phyloP scores from a whole-genome alignment of 176 grass and related monocot species.

The Poa pratensis region DNA sequence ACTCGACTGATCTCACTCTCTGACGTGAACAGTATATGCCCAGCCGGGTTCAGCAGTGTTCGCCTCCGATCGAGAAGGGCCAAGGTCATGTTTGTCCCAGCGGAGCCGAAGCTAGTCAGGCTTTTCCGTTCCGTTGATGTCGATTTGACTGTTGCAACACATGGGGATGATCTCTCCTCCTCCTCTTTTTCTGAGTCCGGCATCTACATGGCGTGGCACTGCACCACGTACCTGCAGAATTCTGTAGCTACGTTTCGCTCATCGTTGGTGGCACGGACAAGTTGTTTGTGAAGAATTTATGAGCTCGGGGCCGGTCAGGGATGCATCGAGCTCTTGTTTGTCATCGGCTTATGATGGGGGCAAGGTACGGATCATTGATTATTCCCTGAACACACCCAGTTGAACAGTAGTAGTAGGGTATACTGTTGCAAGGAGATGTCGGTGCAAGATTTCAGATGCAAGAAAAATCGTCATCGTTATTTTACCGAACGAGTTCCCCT shows the following conservation, averaged over 20 bases:
- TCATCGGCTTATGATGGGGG: slow-evolving; percentile 34
- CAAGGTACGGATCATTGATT: slow-evolving; percentile 24
- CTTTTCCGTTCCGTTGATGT: slow-evolving; percentile 22
- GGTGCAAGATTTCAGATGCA: slow-evolving; percentile 8
- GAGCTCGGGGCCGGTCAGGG: neutral
- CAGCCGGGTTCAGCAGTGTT: slow-evolving; percentile 14
- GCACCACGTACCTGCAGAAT: slow-evolving; percentile 4
- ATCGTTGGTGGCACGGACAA: neutral
- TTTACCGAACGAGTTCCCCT: no score
- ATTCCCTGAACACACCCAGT: slow-evolving; percentile 25
- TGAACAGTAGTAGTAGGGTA: neutral
- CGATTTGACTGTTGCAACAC: slow-evolving; percentile 50
- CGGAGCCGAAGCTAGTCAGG: neutral
- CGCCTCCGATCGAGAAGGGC: neutral
- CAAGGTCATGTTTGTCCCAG: slow-evolving; percentile 9
- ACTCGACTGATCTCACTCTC: slow-evolving; percentile 10
- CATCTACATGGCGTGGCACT: neutral
- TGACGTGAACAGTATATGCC: slow-evolving; percentile 30
- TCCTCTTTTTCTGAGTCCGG: neutral
- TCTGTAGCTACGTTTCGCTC: neutral
- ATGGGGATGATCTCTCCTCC: slow-evolving; percentile 33
- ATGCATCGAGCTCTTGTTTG: slow-evolving; percentile 22
- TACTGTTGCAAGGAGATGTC: slow-evolving; percentile 2
- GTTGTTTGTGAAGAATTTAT: slow-evolving; percentile 7
- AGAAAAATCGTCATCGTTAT: neutral